Evolutionary conservation across 257 asterid genomes (phyloP).

Genomic region (Plantago ovata): DNA sequence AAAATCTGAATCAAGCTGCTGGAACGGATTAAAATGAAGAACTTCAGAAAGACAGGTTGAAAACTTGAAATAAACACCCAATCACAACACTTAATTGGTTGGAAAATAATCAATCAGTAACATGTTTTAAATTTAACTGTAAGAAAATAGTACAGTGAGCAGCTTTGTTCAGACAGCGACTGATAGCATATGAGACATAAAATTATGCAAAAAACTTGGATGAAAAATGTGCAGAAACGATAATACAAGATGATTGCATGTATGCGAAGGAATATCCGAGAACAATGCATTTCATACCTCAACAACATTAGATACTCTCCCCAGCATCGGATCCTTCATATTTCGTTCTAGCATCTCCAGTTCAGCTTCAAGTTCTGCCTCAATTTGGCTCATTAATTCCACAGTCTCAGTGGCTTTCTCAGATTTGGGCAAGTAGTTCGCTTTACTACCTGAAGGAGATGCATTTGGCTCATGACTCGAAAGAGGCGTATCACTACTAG

Average conservation of each 20-base stretch:
- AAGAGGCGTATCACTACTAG: constrained; percentile 14
- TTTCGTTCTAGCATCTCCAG: constrained; percentile 61
- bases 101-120: background rate
- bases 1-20: constrained; percentile 47
- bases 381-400: constrained; percentile 51
- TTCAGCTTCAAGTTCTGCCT: constrained; percentile 80
- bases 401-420: constrained; percentile 28
- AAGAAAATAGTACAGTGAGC: no score
- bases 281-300: constrained; percentile 36
- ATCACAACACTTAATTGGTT: constrained; percentile 10
- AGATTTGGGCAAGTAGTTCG: constrained; percentile 5
- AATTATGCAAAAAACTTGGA: no score
- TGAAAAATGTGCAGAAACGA: background rate
- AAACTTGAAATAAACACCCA: background rate
- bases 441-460: constrained; percentile 27
- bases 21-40: constrained; percentile 1
- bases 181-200: no score
- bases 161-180: no score
- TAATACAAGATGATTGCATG: background rate
- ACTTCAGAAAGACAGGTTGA: background rate
- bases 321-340: constrained; percentile 37
- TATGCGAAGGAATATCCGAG: background rate
- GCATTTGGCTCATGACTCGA: constrained; percentile 30
- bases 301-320: constrained; percentile 27
- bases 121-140: background rate